Conservation (phyloP, 2,329 filamentous ascomycete species). For the Aspergillus ustus region DNA sequence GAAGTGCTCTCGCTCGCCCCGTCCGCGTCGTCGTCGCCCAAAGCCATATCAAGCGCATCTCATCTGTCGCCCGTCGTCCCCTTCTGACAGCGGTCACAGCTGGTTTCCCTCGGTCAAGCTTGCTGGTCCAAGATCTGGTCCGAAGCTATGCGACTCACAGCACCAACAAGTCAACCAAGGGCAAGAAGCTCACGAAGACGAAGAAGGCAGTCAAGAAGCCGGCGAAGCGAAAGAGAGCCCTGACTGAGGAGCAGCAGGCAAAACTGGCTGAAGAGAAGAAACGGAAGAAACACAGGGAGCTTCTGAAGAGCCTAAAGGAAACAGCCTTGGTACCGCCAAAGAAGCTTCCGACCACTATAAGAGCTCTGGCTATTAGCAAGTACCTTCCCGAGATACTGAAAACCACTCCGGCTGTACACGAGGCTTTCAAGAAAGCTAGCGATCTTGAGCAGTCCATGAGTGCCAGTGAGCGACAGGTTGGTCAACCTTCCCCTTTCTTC, state of each 20-base stretch:
- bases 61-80: slow-evolving; percentile 26
- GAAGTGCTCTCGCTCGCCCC: slow-evolving; percentile 31
- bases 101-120: slow-evolving; percentile 17
- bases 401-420: slow-evolving; percentile 6
- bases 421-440: slow-evolving; percentile 27
- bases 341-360: slow-evolving; percentile 31
- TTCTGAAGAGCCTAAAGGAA: slow-evolving; percentile 38
- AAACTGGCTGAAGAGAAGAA: slow-evolving; percentile 21
- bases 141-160: slow-evolving; percentile 40
- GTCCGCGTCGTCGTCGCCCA: slow-evolving; percentile 33
- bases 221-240: background rate
- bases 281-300: slow-evolving; percentile 33
- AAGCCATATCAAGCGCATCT: slow-evolving; percentile 34
- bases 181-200: slow-evolving; percentile 15
- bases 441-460: slow-evolving; percentile 23
- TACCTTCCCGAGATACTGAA: slow-evolving; percentile 23
- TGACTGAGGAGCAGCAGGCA: background rate
- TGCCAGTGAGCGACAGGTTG: slow-evolving; percentile 31
- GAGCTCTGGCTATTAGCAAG: slow-evolving; percentile 28
- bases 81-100: slow-evolving; percentile 19
- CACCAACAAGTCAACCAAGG: slow-evolving; percentile 26
- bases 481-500: background rate
- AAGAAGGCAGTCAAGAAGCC: slow-evolving; percentile 16
- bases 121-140: slow-evolving; percentile 29
- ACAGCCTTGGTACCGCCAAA: slow-evolving; percentile 43